Evolutionary conservation across 2,329 filamentous ascomycete genomes (phyloP).

Genomic region (Trichoderma koningii): DNA sequence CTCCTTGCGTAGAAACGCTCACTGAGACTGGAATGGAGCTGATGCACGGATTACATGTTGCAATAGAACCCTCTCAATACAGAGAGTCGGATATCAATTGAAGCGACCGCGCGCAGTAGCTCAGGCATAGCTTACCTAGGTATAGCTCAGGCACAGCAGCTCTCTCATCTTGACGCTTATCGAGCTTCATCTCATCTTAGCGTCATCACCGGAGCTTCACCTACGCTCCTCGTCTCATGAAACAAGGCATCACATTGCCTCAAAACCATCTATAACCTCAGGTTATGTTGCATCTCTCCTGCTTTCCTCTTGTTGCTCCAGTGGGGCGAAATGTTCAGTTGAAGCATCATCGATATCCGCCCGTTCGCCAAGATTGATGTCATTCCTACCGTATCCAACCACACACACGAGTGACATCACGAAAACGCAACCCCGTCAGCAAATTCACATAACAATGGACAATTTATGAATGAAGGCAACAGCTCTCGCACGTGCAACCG

Average conservation of each 20-base stretch:
- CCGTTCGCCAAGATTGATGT: background rate
- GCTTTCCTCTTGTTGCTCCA: too few species aligned
- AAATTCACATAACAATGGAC: background rate
- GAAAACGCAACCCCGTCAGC: conserved; percentile 16
- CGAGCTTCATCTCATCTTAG: background rate
- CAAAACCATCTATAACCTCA: background rate
- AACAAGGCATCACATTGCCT: background rate
- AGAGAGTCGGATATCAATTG: too few species aligned
- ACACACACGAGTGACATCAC: conserved; percentile 4
- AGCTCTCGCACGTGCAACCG: too few species aligned
- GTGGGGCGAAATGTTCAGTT: background rate
- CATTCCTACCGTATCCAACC: background rate
- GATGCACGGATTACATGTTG: too few species aligned
- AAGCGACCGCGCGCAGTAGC: too few species aligned
- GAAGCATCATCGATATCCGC: background rate
- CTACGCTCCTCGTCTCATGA: background rate
- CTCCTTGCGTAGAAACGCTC: too few species aligned
- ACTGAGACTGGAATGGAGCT: too few species aligned
- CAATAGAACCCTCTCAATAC: too few species aligned
- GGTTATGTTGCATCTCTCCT: too few species aligned
- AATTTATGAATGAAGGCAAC: background rate
- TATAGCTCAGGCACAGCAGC: too few species aligned
- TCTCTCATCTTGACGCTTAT: too few species aligned
- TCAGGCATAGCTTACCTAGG: too few species aligned
- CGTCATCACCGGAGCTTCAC: background rate